phyloP scores from a whole-genome alignment of 192 early-diverging fungal genomes.

The Backusella circina region DNA sequence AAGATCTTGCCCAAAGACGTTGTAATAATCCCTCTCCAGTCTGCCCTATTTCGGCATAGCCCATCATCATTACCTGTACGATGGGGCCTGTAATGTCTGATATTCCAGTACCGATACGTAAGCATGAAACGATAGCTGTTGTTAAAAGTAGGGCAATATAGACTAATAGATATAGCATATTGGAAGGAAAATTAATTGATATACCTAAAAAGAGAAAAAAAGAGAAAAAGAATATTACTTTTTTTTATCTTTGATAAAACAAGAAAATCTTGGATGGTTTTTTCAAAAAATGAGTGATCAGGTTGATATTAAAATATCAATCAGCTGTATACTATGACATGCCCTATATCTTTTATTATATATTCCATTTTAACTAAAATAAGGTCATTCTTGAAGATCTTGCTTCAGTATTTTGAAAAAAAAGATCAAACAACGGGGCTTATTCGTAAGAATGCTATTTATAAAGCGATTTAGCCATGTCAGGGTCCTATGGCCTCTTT shows the following conservation, averaged over 20 bases:
- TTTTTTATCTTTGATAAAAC: background rate
- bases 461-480: conserved; percentile 53
- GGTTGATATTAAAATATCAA: background rate
- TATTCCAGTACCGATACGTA: conserved; percentile 22
- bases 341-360: background rate
- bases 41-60: conserved; percentile 24
- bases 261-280: background rate
- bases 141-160: background rate
- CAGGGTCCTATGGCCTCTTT: conserved; percentile 71
- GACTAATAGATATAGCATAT: background rate
- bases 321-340: background rate
- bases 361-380: conserved; percentile 62
- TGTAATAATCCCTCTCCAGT: conserved; percentile 20
- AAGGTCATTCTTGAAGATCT: conserved; percentile 56
- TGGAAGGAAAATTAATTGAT: background rate
- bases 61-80: conserved; percentile 29
- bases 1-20: conserved; percentile 22
- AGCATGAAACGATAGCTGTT: background rate
- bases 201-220: background rate
- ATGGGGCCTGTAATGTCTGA: conserved; percentile 26
- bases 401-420: conserved; percentile 44
- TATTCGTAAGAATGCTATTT: conserved; percentile 78
- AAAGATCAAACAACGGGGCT: conserved; percentile 70
- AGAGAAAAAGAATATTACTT: background rate
- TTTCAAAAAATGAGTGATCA: background rate